Evolutionary conservation across 2,329 filamentous ascomycete species (phyloP).

Genomic region (Pseudohalonectria lignicola): DNA sequence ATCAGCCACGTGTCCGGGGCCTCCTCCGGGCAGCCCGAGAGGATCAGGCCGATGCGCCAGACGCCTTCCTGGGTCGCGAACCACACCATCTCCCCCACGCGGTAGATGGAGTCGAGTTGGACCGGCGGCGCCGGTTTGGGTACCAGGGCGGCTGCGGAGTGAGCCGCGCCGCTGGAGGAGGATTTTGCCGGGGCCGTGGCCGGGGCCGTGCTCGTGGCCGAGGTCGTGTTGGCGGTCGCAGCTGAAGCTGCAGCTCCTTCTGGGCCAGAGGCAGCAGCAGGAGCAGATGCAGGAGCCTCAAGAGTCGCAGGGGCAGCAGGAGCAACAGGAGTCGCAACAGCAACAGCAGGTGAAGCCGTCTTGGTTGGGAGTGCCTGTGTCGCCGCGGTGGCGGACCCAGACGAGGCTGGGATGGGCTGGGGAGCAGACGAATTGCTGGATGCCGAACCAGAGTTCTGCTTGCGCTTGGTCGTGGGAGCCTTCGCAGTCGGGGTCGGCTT

Average conservation of each 20-base stretch:
- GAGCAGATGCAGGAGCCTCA: background rate
- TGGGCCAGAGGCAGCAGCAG: background rate
- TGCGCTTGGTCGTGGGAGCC: conserved; percentile 1
- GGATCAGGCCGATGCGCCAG: conserved; percentile 23
- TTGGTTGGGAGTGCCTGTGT: background rate
- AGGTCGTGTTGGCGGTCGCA: background rate
- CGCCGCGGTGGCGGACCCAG: background rate
- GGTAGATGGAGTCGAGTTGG: conserved; percentile 13
- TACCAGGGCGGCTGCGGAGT: too few relatives aligned
- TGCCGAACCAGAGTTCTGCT: background rate
- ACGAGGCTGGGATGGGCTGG: too few relatives aligned
- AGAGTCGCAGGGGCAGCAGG: background rate
- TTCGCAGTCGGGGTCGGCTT: conserved; percentile 3
- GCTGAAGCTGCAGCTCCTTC: background rate
- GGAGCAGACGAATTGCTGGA: background rate
- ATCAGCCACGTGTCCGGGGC: conserved; percentile 11
- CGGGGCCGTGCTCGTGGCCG: conserved; percentile 1
- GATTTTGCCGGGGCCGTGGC: conserved; percentile 3
- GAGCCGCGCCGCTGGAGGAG: background rate
- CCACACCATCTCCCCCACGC: conserved; percentile 23
- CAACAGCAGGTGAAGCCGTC: background rate
- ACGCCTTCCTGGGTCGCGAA: conserved; percentile 16
- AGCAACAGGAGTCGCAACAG: background rate
- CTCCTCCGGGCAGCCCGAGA: conserved; percentile 6
- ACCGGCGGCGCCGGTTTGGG: conserved; percentile 10